These are phyloP conservation scores for Gilbertella persicaria DNA, from an alignment of 371 early-diverging fungal species.

Conservation along the genomic window DNA sequence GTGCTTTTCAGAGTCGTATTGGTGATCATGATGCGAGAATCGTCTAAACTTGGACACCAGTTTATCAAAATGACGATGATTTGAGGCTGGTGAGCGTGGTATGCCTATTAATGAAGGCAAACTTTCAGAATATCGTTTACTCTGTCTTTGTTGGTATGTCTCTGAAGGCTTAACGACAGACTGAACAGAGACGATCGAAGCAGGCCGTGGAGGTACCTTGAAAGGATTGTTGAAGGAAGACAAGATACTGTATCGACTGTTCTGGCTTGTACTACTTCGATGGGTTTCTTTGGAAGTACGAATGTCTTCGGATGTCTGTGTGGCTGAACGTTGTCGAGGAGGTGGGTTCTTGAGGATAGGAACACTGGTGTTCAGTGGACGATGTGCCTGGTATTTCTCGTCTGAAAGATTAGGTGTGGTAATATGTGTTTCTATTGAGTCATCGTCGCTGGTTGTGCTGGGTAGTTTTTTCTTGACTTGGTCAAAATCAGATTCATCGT, in stretches of 20 bases:
- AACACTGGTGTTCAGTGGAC: background rate
- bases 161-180: constrained; percentile 29
- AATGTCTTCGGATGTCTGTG: constrained; percentile 1
- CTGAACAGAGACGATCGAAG: constrained; percentile 7
- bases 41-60: constrained; percentile 25
- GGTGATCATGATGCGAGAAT: constrained; percentile 51
- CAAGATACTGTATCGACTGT: constrained; percentile 14
- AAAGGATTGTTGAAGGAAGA: constrained; percentile 17
- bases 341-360: constrained; percentile 1
- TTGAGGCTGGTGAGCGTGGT: constrained; percentile 15
- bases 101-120: constrained; percentile 5
- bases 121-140: constrained; percentile 22
- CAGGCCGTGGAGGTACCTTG: constrained; percentile 9
- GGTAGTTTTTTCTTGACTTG: constrained; percentile 8
- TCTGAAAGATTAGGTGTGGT: background rate
- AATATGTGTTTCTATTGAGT: background rate
- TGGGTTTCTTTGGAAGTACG: constrained; percentile 8
- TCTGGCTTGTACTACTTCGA: constrained; percentile 6
- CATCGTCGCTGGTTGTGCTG: constrained; percentile 10
- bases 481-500: constrained; percentile 29
- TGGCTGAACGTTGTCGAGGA: constrained; percentile 1
- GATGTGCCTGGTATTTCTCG: background rate
- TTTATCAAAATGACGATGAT: constrained; percentile 20
- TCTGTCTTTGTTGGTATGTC: constrained; percentile 29
- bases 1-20: constrained; percentile 44